Base-by-base conservation (phyloP, 2,329 filamentous ascomycete genomes). In the Trichoderma sp. region DNA sequence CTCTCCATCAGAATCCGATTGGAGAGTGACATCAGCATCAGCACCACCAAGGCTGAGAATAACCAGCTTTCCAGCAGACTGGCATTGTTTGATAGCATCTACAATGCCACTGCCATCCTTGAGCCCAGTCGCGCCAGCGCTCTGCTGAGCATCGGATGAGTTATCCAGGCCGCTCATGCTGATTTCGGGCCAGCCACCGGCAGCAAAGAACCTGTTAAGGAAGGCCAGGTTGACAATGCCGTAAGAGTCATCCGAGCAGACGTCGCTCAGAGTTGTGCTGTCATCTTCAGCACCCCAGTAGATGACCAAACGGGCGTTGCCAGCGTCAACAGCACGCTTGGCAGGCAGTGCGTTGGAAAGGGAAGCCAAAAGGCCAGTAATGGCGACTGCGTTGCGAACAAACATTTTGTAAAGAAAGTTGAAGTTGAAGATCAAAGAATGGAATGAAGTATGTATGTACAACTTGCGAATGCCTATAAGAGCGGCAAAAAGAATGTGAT, bases 1-100 rank as follows among this genome's bases (percentile, higher is more conserved):
- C n/a, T 53, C 45, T 12, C 45, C 45, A 2, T 53, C 45, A 21
- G 45, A 53, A n/a, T 53, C 45, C n/a, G 45, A 53, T 53, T 21
- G n/a, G n/a, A 53, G 45, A 53, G 45, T 53, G 45, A 53, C 45
- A 53, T 53, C 45, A 2, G 45, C 45, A 53, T 53, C 45, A 12
- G 45, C 45, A 12, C 45, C 45, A 21, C 45, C 45, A 53, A 53
- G 45, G 1, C 45, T 53, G 45, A 53, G 45, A 53, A 53, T 53
- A 53, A 53, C 91, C 1, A 91, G 93, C 83, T 94, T 94, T 77
- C 88, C 88, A 77, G 90, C 85, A 9, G 83, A 78, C 81, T 94
- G 93, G 83, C 93, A 95, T 16, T 86, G 80, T 74, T 84, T 81
- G 77, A 89, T 89, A 75, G 77, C 77, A 12, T 65, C 53, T 18